Percentiles rank a stretch among this genome's conserved stretches.
These are phyloP conservation scores for Kuraishia molischiana DNA, from an alignment of 805 yeast species.

Conservation along the genomic window DNA sequence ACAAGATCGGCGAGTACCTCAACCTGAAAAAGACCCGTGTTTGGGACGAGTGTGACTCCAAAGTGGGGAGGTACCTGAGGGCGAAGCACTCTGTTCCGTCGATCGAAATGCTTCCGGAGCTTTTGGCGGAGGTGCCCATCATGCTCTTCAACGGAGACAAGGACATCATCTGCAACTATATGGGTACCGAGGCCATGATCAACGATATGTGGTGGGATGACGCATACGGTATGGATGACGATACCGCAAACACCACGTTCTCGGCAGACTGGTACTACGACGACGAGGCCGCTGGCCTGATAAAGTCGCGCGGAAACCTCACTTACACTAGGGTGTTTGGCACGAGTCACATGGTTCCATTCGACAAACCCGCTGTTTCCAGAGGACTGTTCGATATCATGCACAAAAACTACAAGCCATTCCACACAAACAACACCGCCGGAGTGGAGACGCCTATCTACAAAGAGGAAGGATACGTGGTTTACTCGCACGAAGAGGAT, in stretches of 20 bases:
- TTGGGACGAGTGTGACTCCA: constrained; percentile 76
- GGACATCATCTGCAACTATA: constrained; percentile 80
- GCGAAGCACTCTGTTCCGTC: constrained; percentile 52
- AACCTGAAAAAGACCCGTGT: constrained; percentile 27
- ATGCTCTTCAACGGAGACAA: constrained; percentile 74
- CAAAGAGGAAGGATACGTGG: constrained; percentile 4
- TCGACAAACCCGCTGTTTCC: constrained; percentile 61
- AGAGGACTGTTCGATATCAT: constrained; percentile 59
- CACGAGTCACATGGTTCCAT: constrained; percentile 93
- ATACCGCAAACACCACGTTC: constrained; percentile 9
- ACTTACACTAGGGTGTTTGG: constrained; percentile 66
- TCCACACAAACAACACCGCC: constrained; percentile 9
- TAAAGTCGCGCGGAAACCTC: constrained; percentile 51
- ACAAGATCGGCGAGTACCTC: constrained; percentile 37
- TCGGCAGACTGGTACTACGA: constrained; percentile 31
- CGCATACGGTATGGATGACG: constrained; percentile 35
- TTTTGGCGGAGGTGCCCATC: constrained; percentile 51
- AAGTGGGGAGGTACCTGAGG: constrained; percentile 42
- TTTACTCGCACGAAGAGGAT: not conserved
- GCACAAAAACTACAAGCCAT: constrained; percentile 20
- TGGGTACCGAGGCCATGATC: constrained; percentile 65
- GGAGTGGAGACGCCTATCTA: constrained; percentile 18
- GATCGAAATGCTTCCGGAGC: constrained; percentile 51
- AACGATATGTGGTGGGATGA: constrained; percentile 58
- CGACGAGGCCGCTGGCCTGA: constrained; percentile 24